Base-by-base conservation (phyloP, 176 grass and related monocot species). In the Phragmites australis region DNA sequence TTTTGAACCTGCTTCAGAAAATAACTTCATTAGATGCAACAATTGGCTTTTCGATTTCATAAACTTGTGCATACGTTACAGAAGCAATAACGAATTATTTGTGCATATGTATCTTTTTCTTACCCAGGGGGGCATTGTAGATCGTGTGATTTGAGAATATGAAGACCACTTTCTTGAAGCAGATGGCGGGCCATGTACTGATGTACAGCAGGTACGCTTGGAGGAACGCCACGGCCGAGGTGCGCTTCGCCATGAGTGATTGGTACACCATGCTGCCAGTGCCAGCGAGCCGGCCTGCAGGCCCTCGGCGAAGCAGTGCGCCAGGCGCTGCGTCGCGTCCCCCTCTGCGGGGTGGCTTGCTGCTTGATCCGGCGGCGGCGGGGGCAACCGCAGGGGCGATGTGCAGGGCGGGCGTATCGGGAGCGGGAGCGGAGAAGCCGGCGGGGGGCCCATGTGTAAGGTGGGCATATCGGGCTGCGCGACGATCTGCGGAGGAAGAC, bases 101-200 rank as follows among this genome's bases (percentile, higher is more conserved):
- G 34, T 37, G 34, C 34, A 97, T 97, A 50, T 97, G 93, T 46
- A 97, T 51, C 75, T 87, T 97, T 43, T 86, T 88, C 74, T 84
- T 84, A 27, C 76, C 83, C 65, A 88, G 19, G n/a, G 72, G n/a
- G 0, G 86, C 84, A 68, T 89, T 79, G 54, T 50, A 83, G 48
- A 97, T 93, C 52, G 88, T 93, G 8, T 55, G 9, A 43, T 97
- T 93, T 10, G 90, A 88, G 68, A 76, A 91, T 6, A 53, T 16
- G 72, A 63, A 91, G 17, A 25, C 52, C 70, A 91, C 63, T 55
- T 82, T 93, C 90, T 97, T 97, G 88, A 93, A 93, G 25, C 88
- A 89, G 67, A 87, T 90, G n/a, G 93, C 93, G 0, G 93, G 85
- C 93, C n/a, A n/a, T n/a, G n/a, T n/a, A n/a, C n/a, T n/a, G n/a